These are phyloP conservation scores for Trichocladium antarcticum DNA, from an alignment of 495 filamentous ascomycete genomes.

Conservation along the genomic window DNA sequence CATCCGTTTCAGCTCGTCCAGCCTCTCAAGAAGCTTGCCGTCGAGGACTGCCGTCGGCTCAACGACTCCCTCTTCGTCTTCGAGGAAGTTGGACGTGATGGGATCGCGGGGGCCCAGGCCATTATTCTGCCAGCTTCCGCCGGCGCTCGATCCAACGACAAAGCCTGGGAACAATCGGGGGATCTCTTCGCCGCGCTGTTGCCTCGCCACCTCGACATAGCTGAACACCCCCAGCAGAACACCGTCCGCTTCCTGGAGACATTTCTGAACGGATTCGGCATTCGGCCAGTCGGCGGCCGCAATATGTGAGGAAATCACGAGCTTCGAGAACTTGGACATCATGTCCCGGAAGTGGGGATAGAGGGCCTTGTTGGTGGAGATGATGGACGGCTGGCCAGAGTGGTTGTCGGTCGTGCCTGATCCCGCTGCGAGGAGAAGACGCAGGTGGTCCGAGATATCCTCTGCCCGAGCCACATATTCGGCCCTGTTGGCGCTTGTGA, in stretches of 20 bases:
- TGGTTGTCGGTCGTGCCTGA: slow-evolving; percentile 97
- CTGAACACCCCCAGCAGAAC: slow-evolving; percentile 87
- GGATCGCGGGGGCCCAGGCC: slow-evolving; percentile 58
- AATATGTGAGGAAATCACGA: slow-evolving; percentile 97
- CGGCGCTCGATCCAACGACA: slow-evolving; percentile 64
- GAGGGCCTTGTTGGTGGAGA: slow-evolving; percentile 88
- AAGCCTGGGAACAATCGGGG: slow-evolving; percentile 87
- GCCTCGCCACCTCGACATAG: slow-evolving; percentile 87
- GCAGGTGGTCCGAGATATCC: slow-evolving; percentile 92
- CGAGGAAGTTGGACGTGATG: slow-evolving; percentile 65
- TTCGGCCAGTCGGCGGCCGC: slow-evolving; percentile 87
- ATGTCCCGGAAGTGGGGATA: slow-evolving; percentile 98
- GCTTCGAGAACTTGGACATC: slow-evolving; percentile 98
- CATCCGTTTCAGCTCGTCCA: slow-evolving; percentile 74
- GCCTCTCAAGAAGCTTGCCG: slow-evolving; percentile 59
- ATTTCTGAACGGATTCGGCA: slow-evolving; percentile 82
- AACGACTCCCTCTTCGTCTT: slow-evolving; percentile 65
- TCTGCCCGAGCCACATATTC: slow-evolving; percentile 89
- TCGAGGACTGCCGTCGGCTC: slow-evolving; percentile 69
- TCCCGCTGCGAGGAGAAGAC: slow-evolving; percentile 84
- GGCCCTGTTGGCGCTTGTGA: slow-evolving; percentile 65
- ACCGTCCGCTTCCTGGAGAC: slow-evolving; percentile 88
- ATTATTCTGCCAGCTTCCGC: slow-evolving; percentile 92
- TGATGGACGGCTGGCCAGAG: slow-evolving; percentile 97
- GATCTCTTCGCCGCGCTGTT: slow-evolving; percentile 81